Percentiles rank a stretch among this genome's conserved stretches.
Evolutionary conservation across 371 early-diverging fungal species (phyloP).

Genomic region (Lichtheimia ornata): DNA sequence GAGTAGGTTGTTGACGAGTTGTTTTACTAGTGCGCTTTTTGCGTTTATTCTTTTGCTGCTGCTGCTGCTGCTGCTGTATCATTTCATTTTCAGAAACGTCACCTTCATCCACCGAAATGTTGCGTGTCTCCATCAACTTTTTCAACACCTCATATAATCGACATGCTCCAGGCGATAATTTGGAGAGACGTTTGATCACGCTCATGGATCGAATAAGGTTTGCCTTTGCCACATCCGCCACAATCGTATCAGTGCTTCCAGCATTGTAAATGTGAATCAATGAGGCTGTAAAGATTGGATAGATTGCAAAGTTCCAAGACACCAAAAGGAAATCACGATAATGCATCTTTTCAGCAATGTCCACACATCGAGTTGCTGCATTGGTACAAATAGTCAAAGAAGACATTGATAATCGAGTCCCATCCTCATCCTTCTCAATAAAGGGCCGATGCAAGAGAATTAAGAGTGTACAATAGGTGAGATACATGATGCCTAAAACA

Average conservation of each 20-base stretch:
- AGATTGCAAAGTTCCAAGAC: conserved; percentile 55
- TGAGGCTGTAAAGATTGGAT: conserved; percentile 47
- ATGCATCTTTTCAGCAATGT: conserved; percentile 51
- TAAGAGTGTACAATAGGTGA: conserved; percentile 52
- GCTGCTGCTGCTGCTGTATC: conserved; percentile 11
- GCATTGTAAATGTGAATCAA: conserved; percentile 49
- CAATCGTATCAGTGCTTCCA: conserved; percentile 27
- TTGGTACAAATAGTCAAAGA: conserved; percentile 60
- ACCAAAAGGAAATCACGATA: conserved; percentile 48
- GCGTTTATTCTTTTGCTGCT: conserved; percentile 5
- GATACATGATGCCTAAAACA: conserved; percentile 48
- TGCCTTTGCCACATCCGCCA: conserved; percentile 32
- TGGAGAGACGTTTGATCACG: conserved; percentile 35
- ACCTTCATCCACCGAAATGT: conserved; percentile 23
- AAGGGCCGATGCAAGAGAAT: conserved; percentile 60
- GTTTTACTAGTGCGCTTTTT: background rate
- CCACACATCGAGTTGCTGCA: conserved; percentile 53
- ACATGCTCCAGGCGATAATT: conserved; percentile 24
- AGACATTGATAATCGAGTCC: conserved; percentile 34
- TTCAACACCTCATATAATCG: conserved; percentile 23
- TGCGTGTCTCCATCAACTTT: conserved; percentile 29
- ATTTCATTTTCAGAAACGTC: conserved; percentile 10
- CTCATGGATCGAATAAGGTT: conserved; percentile 26
- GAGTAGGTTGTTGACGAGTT: background rate
- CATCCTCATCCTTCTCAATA: conserved; percentile 39